Evolutionary conservation across 1,284 basidiomycete genomes (phyloP), one percentile per base, ranked within the genome.

Genomic region (Heterobasidion parviporum): DNA sequence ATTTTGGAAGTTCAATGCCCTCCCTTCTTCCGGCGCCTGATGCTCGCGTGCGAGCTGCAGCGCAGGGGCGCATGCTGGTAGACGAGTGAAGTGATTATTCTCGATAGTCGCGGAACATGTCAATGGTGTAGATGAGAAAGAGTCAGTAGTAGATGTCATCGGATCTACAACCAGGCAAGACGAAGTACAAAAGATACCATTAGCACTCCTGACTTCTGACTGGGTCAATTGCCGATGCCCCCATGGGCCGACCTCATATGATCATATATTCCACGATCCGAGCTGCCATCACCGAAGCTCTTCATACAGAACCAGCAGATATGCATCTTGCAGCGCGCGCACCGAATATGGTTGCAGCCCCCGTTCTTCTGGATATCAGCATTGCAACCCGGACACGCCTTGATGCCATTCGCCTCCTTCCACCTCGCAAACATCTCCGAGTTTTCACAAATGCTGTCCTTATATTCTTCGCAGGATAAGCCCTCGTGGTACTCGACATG

Each of bases 291-390:
- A 12, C 20, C 20, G 67, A 89, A 89, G 36, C 82, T 85, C 65
- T 75, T 68, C 64, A 85, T 63, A 65, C 87, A 90, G n/a, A 80
- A 79, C 88, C 88, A 90, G 59, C 87, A 90, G 2, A 82, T 85
- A 64, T 90, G 87, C 1, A 83, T 81, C 61, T 79, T 76, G 66
- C 87, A 90, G 35, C 76, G 74, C 0, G 74, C 74, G 67, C 87
- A 90, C 33, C 77, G 82, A 75, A 90, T 82, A 65, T 90, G 88
- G 67, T 89, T 85, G 68, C 87, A 90, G 0, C 87, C 87, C 59
- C 82, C 85, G 36, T 70, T 72, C 48, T 82, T 79, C 68, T 89
- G 85, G 62, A 90, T 89, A 6, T 75, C 73, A 2, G 77, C 75
- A 54, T 77, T 77, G 71, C 87, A 90, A 0, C 75, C 75, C 1